Conservation (phyloP, 768 basidiomycete genomes). For the Phylloporus sp. region DNA sequence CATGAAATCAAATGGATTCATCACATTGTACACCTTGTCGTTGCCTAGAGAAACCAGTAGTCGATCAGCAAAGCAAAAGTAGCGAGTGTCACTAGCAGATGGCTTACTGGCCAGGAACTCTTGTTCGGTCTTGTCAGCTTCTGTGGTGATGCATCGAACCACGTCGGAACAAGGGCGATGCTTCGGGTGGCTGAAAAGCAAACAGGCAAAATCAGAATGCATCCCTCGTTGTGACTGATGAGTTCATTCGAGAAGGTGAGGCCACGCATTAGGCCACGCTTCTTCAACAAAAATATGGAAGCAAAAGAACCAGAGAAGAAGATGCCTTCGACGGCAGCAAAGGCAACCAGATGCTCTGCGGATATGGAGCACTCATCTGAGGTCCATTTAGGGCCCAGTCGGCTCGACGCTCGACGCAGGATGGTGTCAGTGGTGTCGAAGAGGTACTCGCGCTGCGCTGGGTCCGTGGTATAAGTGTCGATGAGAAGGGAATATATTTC, state of each 20-base stretch:
- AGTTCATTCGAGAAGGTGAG: slow-evolving; percentile 95
- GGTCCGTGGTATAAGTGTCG: too few relatives aligned
- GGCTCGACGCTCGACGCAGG: slow-evolving; percentile 86
- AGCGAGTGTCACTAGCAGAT: neutral
- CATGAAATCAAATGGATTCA: slow-evolving; percentile 93
- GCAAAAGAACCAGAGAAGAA: too few relatives aligned
- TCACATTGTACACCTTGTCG: slow-evolving; percentile 65
- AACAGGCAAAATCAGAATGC: slow-evolving; percentile 94
- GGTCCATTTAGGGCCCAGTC: slow-evolving; percentile 96
- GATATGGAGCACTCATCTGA: slow-evolving; percentile 80
- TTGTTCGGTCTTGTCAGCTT: slow-evolving; percentile 85
- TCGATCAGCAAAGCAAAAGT: slow-evolving; percentile 54
- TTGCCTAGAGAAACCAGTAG: too few relatives aligned
- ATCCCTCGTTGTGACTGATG: slow-evolving; percentile 95
- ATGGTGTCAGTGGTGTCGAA: too few relatives aligned
- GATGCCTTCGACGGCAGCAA: too few relatives aligned
- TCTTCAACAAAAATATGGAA: too few relatives aligned
- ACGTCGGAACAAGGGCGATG: slow-evolving; percentile 78
- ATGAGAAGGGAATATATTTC: too few relatives aligned
- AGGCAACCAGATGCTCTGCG: too few relatives aligned
- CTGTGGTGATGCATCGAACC: slow-evolving; percentile 64
- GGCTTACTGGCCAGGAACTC: slow-evolving; percentile 77
- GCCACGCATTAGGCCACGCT: too few relatives aligned
- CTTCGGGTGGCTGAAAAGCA: slow-evolving; percentile 79
- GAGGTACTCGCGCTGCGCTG: too few relatives aligned